Evolutionary conservation across 2,329 filamentous ascomycete species (phyloP).

Genomic region (Arthrobotrys megalospora): DNA sequence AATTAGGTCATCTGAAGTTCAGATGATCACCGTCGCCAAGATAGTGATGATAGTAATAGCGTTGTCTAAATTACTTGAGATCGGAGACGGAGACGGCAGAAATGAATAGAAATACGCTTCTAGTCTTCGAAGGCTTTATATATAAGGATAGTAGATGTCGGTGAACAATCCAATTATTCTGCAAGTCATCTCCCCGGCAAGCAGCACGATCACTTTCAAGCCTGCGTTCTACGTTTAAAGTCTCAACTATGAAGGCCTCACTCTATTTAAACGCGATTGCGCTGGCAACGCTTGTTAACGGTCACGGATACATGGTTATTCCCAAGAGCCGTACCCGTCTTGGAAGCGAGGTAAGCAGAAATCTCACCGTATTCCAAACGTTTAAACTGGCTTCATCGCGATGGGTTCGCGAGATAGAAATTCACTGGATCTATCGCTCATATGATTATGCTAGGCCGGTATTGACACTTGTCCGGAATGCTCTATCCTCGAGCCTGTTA

Average conservation of each 20-base stretch:
- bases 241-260: constrained; percentile 5
- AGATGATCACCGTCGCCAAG: neutral
- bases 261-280: constrained; percentile 9
- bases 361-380: neutral
- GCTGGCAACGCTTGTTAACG: constrained; percentile 64
- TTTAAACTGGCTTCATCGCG: constrained; percentile 6
- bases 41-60: neutral
- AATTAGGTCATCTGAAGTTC: constrained; percentile 22
- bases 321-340: constrained; percentile 70
- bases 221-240: neutral
- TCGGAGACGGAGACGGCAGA: constrained; percentile 11
- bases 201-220: neutral
- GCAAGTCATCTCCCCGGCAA: constrained; percentile 1
- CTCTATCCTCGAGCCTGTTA: constrained; percentile 72
- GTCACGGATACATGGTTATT: constrained; percentile 70
- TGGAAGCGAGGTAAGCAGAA: constrained; percentile 67
- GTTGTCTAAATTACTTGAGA: neutral
- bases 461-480: constrained; percentile 73
- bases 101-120: neutral
- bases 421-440: neutral
- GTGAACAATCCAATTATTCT: constrained; percentile 4
- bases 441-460: constrained; percentile 67
- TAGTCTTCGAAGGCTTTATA: constrained; percentile 14
- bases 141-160: constrained; percentile 19
- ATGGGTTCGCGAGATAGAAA: neutral